Evolutionary conservation across 2,329 filamentous ascomycete genomes (phyloP).

Genomic region (Beauveria bassiana): DNA sequence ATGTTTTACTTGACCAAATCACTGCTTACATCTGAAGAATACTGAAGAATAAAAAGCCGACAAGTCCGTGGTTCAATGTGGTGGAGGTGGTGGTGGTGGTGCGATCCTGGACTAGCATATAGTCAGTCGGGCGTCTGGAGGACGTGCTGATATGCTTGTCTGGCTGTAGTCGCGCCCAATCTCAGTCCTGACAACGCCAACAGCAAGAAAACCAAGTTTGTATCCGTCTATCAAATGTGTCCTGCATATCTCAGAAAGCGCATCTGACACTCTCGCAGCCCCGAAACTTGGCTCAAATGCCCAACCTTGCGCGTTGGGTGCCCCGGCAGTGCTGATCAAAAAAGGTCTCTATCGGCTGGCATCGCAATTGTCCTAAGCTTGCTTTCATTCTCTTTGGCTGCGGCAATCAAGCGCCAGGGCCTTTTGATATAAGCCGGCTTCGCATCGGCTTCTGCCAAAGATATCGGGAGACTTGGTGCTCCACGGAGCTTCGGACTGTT

Average conservation of each 20-base stretch:
- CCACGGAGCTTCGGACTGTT: too few species aligned
- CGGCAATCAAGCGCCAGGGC: too few species aligned
- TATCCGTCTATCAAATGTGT: background rate
- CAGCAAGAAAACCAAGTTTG: background rate
- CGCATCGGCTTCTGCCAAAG: too few species aligned
- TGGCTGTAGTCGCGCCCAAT: background rate
- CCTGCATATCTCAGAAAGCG: background rate
- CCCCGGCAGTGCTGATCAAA: background rate
- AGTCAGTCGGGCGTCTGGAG: background rate
- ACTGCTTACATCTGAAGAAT: too few species aligned
- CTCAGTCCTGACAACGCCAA: background rate
- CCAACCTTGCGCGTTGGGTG: background rate
- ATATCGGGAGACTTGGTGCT: too few species aligned
- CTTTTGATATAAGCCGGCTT: too few species aligned
- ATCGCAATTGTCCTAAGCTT: background rate
- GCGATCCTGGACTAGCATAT: background rate
- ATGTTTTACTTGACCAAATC: too few species aligned
- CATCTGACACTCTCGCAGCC: background rate
- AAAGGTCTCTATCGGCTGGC: background rate
- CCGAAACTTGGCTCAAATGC: background rate
- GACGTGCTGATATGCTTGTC: background rate
- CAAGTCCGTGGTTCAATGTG: background rate
- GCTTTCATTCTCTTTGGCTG: too few species aligned
- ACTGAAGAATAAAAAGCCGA: too few species aligned
- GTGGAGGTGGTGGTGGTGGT: too few species aligned